phyloP scores from a whole-genome alignment of 1,139 yeast species.

The Arxiozyma slooffiae region DNA sequence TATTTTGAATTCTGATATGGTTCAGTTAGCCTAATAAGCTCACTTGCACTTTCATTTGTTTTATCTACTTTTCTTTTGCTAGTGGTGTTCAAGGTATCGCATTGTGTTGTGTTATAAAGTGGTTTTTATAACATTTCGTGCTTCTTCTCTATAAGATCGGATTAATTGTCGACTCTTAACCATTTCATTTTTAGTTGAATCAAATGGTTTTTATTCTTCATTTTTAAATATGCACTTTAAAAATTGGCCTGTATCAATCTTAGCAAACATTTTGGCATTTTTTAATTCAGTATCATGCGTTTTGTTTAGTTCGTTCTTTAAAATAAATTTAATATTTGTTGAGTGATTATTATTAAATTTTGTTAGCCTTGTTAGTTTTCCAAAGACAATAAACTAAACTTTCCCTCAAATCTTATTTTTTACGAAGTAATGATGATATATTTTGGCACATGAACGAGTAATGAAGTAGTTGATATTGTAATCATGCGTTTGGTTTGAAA shows the following conservation, averaged over 20 bases:
- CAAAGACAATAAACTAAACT: conserved; percentile 22
- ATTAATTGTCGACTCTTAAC: conserved; percentile 22
- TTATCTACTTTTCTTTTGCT: too few species aligned
- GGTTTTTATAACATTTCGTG: neutral
- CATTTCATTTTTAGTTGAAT: conserved; percentile 14
- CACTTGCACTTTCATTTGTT: too few species aligned
- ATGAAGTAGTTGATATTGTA: neutral
- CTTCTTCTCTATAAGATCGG: conserved; percentile 5
- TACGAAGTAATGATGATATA: neutral
- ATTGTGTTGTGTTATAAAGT: too few species aligned
- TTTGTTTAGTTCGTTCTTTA: conserved; percentile 18
- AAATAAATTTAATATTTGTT: conserved; percentile 14
- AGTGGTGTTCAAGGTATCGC: too few species aligned
- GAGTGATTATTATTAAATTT: neutral
- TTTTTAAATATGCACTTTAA: conserved; percentile 16
- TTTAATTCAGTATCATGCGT: conserved; percentile 16
- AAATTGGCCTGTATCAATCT: conserved; percentile 18
- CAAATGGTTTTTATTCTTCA: conserved; percentile 17
- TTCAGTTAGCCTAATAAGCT: too few species aligned
- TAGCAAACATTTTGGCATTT: conserved; percentile 21
- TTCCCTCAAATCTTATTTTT: conserved; percentile 18
- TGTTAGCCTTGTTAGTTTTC: conserved; percentile 6
- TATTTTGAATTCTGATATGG: too few species aligned
- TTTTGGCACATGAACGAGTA: neutral
- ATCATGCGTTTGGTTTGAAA: conserved; percentile 4